Evolutionary conservation across 345 rosid species (phyloP), one percentile per base, ranked within the genome.

Genomic region (Syzygium aqueum): DNA sequence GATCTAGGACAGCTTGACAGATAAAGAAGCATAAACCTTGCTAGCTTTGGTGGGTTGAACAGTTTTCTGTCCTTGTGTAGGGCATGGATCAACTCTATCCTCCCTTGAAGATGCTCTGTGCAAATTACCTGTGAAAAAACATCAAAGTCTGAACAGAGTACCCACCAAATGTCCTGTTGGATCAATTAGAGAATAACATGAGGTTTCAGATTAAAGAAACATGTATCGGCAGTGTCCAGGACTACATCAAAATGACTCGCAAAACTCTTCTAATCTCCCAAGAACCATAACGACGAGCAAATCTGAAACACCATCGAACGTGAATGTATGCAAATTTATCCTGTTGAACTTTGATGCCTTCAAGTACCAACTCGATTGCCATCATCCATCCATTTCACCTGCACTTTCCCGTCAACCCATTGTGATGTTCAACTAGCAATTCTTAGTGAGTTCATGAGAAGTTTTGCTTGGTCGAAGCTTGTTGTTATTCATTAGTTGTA

Each of bases 11-110:
- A 85, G 15, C 57, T 17, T 8, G 28, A 11, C 63, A 33, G 37
- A 14, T 50, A 17, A 22, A 86, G 27, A 17, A 53, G n/a, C 25
- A 88, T 50, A 65, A 86, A 94, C 95, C 96, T 95, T 97, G 94
- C 88, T 88, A 94, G 94, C 91, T 93, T 94, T 4, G 98, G 96
- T 86, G 95, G 97, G 88, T 94, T 88, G 10, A 94, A 88, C 84
- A 94, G 85, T 85, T 93, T 92, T 86, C 98, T 94, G 85, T 92
- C 96, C 87, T 92, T 97, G 87, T 92, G 96, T 83, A 94, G 88
- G 86, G 96, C 92, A 40, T 92, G 92, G 83, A 97, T 92, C 91
- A 96, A 84, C 88, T 94, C 96, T 88, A 85, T 92, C 91, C 92
- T 94, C 93, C 96, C 99, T 91, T 92, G 90, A 87, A 90, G 92